These are phyloP conservation scores for Excoecaria agallocha DNA, from an alignment of 345 rosid genomes.

Conservation along the genomic window DNA sequence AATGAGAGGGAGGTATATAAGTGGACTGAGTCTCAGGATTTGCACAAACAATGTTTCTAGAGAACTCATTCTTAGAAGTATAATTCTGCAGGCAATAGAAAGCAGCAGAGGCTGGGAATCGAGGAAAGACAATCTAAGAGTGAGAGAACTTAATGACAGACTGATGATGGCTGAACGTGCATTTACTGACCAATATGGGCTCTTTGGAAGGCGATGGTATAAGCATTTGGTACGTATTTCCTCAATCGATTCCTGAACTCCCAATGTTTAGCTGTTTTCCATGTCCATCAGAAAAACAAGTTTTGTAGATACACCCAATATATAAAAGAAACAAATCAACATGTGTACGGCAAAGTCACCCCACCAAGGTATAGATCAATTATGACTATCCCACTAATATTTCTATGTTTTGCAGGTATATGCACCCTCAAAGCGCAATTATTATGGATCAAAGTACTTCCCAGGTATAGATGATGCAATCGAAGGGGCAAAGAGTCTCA, in stretches of 20 bases:
- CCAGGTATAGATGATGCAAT: constrained; percentile 83
- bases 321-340: neutral
- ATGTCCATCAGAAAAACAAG: neutral
- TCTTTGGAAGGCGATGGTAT: constrained; percentile 59
- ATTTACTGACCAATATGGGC: constrained; percentile 72
- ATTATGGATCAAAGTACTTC: constrained; percentile 68
- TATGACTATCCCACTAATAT: neutral
- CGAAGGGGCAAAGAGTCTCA: constrained; percentile 49
- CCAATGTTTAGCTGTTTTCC: constrained; percentile 1
- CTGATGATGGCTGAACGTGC: constrained; percentile 81
- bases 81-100: constrained; percentile 35
- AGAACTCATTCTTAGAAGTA: constrained; percentile 9
- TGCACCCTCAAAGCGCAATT: constrained; percentile 68
- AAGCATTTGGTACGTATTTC: constrained; percentile 61
- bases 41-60: neutral
- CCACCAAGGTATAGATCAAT: neutral
- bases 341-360: neutral
- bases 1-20: constrained; percentile 49
- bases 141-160: constrained; percentile 66
- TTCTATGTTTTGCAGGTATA: constrained; percentile 47
- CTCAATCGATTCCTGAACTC: neutral
- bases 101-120: constrained; percentile 39
- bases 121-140: constrained; percentile 37
- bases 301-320: neutral
- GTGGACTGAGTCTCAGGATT: constrained; percentile 12